Base-by-base conservation (phyloP, 495 filamentous ascomycete species). In the Penicillium paradoxum region DNA sequence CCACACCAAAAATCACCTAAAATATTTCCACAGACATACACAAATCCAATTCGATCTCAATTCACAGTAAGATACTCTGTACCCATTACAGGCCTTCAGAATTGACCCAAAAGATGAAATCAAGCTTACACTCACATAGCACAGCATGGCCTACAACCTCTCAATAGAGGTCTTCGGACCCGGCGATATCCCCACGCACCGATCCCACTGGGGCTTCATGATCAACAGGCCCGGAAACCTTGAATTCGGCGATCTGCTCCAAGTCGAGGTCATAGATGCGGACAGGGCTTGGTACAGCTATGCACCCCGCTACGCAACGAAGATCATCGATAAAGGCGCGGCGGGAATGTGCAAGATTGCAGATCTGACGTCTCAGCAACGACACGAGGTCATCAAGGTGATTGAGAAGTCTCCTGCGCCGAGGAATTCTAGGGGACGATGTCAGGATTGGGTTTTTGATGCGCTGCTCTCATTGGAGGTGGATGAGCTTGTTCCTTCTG, bases 391-490 rank as follows among this genome's bases (percentile, higher is more conserved):
- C 7, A 62, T 61, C 24, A 42, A 45, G 18, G 43, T 64, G 13
- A 53, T 66, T n/a, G 52, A 46, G 17, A 38, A 40, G 14, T 55
- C 56, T 37, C 38, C 54, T 15, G 53, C 60, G 4, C 61, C 61
- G 3, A 57, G 40, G 37, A 49, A 60, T 51, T 56, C 58, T 2
- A 49, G 9, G 22, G 47, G 51, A 10, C 53, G 47, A 24, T 67
- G 64, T 25, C 64, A 67, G 50, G 58, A 67, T 55, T 64, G 61
- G 58, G 45, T 56, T 11, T 62, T 64, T 42, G 59, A 57, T 54
- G 45, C 58, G 2, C 45, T 67, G 52, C 24, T 64, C 9, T 46
- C 58, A 8, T 32, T 66, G 29, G 60, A 67, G 54, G 50, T 64
- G 10, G 55, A 64, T 19, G 58, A 64, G 27, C 19, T 64, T 1